Base-by-base conservation (phyloP, 1,139 yeast species). In the Arxiozyma heterogenica region DNA sequence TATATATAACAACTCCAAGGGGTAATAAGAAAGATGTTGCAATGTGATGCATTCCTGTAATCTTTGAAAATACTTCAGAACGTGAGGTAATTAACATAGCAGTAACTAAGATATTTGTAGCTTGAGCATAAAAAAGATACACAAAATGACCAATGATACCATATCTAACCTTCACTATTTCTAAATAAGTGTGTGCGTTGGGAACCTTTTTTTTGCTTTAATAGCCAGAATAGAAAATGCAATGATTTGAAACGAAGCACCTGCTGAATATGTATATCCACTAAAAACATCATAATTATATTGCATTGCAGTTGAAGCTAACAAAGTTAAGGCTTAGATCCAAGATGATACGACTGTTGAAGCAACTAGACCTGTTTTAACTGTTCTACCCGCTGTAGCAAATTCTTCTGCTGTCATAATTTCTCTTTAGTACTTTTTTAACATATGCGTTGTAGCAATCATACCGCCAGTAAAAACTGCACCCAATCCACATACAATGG, bases 291-390 rank as follows among this genome's bases (percentile, higher is more conserved):
- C 96, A 61, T 86, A 82, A 55, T 78, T 77, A 69, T 85, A 86
- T 22, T 86, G 87, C 68, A 84, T 88, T n/a, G 91, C 73, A 1
- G 91, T 81, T 1, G 90, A 83, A 41, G 86, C 85, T 41, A 87
- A 76, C 50, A 88, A 72, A 1, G 95, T 87, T 1, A 95, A 93
- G 48, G 93, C 90, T 96, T 96, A 89, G 5, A 96, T 89, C 96
- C 96, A 90, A 12, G 93, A 83, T 23, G 90, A 82, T 9, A 88
- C 95, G 44, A 89, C 95, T 8, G 95, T 95, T 8, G 94, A 83
- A 12, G 93, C 83, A 58, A 88, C 85, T 59, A 89, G 73, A 49
- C 91, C 93, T 0, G 90, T 82, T 59, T 84, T 85, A 47, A 89
- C 94, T 4, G 86, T 75, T 68, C 96, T 78, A 57, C 94, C 95